A percentile compares a stretch with the other conserved stretches of the same genome.
Evolutionary conservation across 495 filamentous ascomycete genomes (phyloP).

Genomic region (Daldinia vernicosa): DNA sequence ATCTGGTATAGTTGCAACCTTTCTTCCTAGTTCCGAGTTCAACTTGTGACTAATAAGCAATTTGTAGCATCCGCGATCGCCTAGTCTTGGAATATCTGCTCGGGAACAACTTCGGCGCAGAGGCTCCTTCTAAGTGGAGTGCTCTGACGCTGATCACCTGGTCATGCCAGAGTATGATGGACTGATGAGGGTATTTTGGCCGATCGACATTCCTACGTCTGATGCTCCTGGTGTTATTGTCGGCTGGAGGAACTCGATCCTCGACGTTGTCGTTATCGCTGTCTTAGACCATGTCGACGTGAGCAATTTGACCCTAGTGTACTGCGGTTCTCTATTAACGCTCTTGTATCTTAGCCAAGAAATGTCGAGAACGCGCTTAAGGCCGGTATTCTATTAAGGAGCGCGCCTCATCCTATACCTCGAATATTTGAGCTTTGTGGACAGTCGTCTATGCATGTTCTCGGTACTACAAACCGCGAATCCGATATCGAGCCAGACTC

Average conservation of each 20-base stretch:
- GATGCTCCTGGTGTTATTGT: conserved; percentile 84
- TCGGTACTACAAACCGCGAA: conserved; percentile 77
- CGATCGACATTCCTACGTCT: conserved; percentile 79
- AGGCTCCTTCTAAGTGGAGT: conserved; percentile 81
- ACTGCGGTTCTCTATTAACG: conserved; percentile 15
- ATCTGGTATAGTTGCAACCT: conserved; percentile 50
- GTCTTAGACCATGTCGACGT: conserved; percentile 94
- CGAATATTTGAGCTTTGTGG: conserved; percentile 88
- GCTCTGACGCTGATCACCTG: conserved; percentile 44
- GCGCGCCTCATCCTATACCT: conserved; percentile 79
- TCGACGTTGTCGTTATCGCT: conserved; percentile 89
- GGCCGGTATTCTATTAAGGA: conserved; percentile 82
- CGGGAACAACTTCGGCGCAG: conserved; percentile 92
- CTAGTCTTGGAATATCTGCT: conserved; percentile 86
- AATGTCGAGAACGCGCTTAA: conserved; percentile 90
- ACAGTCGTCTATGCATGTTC: conserved; percentile 80
- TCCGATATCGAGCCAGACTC: conserved; percentile 66
- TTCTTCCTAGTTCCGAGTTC: not conserved
- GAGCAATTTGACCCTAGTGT: conserved; percentile 32
- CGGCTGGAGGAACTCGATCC: conserved; percentile 91
- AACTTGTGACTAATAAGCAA: conserved; percentile 15
- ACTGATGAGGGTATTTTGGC: conserved; percentile 98
- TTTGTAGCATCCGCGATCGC: conserved; percentile 81
- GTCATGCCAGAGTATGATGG: conserved; percentile 94
- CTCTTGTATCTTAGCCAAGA: conserved; percentile 54